Percentiles rank a stretch among this genome's conserved stretches.
These are phyloP conservation scores for Musa balbisiana DNA, from an alignment of 202 grass and related monocot species.

Conservation along the genomic window DNA sequence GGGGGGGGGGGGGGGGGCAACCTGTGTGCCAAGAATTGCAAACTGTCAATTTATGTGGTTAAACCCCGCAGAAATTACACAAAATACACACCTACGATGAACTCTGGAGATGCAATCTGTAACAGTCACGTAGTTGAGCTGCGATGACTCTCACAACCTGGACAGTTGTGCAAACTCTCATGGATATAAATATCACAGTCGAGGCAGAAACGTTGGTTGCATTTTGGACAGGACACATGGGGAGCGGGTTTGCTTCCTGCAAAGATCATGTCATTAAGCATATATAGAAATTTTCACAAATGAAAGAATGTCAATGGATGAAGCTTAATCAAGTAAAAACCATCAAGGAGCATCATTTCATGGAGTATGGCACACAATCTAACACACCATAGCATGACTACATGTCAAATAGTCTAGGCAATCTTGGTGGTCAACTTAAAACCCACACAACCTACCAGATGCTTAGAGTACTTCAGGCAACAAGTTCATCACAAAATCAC, in stretches of 20 bases:
- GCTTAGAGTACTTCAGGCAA: neutral
- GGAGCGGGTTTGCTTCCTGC: constrained; percentile 48
- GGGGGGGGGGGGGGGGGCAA: neutral
- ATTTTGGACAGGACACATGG: constrained; percentile 69
- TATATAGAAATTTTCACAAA: neutral
- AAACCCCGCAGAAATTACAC: neutral
- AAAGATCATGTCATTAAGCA: constrained; percentile 10
- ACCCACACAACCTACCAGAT: neutral
- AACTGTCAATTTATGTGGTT: neutral
- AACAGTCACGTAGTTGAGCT: constrained; percentile 22
- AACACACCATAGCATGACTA: no score
- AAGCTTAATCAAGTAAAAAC: no score
- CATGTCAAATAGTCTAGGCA: no score
- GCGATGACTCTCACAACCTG: constrained; percentile 74
- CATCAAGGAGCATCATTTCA: neutral
- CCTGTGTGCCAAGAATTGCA: neutral
- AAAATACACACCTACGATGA: neutral
- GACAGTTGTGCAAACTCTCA: constrained; percentile 97
- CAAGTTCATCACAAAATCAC: no score
- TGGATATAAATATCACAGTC: constrained; percentile 98
- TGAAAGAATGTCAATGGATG: no score
- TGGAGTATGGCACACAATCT: no score
- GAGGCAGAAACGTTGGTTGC: constrained; percentile 81
- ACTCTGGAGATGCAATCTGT: neutral
- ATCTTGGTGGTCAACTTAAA: neutral